Evolutionary conservation across 2,329 filamentous ascomycete species (phyloP).

Genomic region (Tolypocladium amazonense): DNA sequence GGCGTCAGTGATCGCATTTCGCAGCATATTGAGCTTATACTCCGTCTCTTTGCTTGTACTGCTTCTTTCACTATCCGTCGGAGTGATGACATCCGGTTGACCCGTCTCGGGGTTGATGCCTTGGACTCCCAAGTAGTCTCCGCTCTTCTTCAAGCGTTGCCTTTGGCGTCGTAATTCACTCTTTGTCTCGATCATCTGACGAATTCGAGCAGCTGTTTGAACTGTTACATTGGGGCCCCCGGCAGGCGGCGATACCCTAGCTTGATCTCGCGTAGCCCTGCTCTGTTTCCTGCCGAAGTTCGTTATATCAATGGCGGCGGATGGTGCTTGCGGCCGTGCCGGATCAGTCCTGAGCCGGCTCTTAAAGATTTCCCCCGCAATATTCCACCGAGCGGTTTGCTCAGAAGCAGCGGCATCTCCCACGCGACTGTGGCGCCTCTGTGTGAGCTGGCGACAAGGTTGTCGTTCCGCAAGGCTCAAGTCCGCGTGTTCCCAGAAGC

Average conservation of each 20-base stretch:
- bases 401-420: constrained; percentile 17
- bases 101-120: constrained; percentile 48
- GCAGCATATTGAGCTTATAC: constrained; percentile 19
- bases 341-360: neutral
- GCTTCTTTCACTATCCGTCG: constrained; percentile 34
- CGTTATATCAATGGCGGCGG: neutral
- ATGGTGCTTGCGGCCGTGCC: neutral
- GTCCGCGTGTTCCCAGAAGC: constrained; percentile 16
- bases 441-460: constrained; percentile 4
- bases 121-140: constrained; percentile 48
- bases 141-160: constrained; percentile 38
- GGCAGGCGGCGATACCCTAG: neutral
- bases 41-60: constrained; percentile 18
- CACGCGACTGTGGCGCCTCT: constrained; percentile 7
- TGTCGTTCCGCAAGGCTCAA: neutral
- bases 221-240: neutral
- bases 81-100: constrained; percentile 38
- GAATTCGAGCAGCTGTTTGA: neutral
- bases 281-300: constrained; percentile 8
- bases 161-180: constrained; percentile 24
- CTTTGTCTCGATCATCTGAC: constrained; percentile 14
- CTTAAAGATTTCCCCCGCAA: constrained; percentile 16
- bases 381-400: constrained; percentile 24
- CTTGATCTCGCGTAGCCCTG: constrained; percentile 6
- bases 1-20: constrained; percentile 21